Evolutionary conservation across 768 basidiomycete genomes (phyloP).

Genomic region (Tulasnella sp.): DNA sequence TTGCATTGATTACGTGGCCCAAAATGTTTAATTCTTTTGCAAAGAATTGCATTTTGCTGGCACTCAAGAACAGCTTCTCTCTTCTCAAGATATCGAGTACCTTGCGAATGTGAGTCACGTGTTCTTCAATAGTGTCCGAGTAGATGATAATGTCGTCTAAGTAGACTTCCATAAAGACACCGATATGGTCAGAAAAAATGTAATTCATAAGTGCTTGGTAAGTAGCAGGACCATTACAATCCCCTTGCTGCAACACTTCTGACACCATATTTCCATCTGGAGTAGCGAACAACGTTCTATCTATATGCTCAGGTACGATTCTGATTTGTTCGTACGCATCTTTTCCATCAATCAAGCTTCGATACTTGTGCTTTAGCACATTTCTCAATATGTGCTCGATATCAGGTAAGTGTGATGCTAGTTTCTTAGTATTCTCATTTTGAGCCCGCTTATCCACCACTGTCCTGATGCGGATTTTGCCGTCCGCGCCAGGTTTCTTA

Average conservation of each 20-base stretch:
- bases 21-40: neutral
- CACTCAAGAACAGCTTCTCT: constrained; percentile 19
- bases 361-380: neutral
- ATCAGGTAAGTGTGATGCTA: constrained; percentile 10
- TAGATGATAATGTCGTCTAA: constrained; percentile 19
- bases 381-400: neutral
- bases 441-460: neutral
- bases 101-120: constrained; percentile 13
- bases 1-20: constrained; percentile 2
- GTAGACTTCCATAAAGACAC: constrained; percentile 20
- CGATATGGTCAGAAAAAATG: constrained; percentile 18
- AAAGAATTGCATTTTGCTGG: constrained; percentile 16
- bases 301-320: constrained; percentile 18
- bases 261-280: constrained; percentile 19
- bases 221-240: constrained; percentile 20
- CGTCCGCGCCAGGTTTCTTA: neutral
- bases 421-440: constrained; percentile 13
- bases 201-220: constrained; percentile 18
- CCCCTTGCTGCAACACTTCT: constrained; percentile 20
- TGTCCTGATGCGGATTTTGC: neutral
- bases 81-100: constrained; percentile 16
- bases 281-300: constrained; percentile 17
- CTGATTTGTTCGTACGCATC: constrained; percentile 20
- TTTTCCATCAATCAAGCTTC: constrained; percentile 17
- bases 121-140: constrained; percentile 14